These are phyloP conservation scores for Apiospora rasikravindrae DNA, from an alignment of 2,329 filamentous ascomycete genomes.

Conservation along the genomic window DNA sequence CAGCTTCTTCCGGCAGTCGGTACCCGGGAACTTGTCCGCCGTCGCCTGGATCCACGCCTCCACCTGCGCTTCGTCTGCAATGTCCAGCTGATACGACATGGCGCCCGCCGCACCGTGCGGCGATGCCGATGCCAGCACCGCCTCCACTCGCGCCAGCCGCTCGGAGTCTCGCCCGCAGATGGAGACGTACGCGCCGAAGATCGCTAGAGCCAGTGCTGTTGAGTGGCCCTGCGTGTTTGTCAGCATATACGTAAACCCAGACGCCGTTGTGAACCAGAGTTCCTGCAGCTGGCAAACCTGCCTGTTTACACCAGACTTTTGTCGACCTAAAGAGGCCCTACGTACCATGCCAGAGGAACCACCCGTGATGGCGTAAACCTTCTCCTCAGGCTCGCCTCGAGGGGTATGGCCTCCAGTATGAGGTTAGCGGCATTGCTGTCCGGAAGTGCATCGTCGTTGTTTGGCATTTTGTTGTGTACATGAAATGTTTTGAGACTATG, in stretches of 20 bases:
- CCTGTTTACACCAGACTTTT: neutral
- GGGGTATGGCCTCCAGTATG: neutral
- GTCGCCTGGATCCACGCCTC: conserved; percentile 29
- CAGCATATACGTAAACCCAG: neutral
- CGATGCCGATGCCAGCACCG: neutral
- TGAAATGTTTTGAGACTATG: neutral
- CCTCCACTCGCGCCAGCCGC: neutral
- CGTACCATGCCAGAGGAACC: conserved; percentile 1
- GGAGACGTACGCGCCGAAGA: conserved; percentile 15
- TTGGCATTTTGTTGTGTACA: neutral
- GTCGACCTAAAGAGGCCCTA: neutral
- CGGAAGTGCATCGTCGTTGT: neutral
- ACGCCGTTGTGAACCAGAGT: neutral
- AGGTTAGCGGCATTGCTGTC: neutral
- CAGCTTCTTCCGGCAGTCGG: conserved; percentile 32
- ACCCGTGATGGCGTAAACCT: conserved; percentile 11
- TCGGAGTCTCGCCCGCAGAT: conserved; percentile 1
- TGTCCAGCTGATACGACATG: conserved; percentile 11
- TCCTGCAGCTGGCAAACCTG: neutral
- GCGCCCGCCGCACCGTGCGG: neutral
- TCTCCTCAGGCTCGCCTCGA: conserved; percentile 8
- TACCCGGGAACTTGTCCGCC: conserved; percentile 31
- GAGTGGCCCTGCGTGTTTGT: neutral
- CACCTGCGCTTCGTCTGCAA: conserved; percentile 17
- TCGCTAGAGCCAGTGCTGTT: conserved; percentile 1